These are phyloP conservation scores for Globisporangium perplexum DNA, from an alignment of 352 stramenopile species.

Conservation along the genomic window DNA sequence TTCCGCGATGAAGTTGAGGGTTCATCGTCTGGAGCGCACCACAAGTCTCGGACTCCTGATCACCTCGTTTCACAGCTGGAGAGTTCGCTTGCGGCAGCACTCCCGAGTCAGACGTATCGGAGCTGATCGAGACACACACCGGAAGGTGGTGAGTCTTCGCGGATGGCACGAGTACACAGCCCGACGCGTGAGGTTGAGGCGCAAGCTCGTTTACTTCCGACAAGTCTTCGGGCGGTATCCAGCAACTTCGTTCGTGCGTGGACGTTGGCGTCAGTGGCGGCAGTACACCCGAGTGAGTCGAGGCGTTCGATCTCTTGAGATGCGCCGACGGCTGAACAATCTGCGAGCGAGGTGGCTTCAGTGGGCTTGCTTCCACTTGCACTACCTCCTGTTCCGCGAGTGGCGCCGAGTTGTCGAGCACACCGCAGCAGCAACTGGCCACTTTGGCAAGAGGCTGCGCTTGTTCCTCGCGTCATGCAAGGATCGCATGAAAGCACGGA, in stretches of 20 bases:
- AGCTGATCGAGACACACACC: neutral
- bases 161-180: constrained; percentile 14
- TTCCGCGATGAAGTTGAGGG: neutral
- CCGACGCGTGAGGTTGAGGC: constrained; percentile 13
- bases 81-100: constrained; percentile 1
- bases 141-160: constrained; percentile 3
- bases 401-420: constrained; percentile 15
- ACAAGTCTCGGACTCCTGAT: neutral
- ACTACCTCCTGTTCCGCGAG: constrained; percentile 13
- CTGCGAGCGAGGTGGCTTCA: constrained; percentile 13
- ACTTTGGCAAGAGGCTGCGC: constrained; percentile 27
- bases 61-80: constrained; percentile 4
- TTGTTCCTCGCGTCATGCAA: constrained; percentile 15
- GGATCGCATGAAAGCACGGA: neutral
- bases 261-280: constrained; percentile 30
- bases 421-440: constrained; percentile 11
- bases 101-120: neutral
- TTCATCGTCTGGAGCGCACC: neutral
- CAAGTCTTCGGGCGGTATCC: constrained; percentile 30
- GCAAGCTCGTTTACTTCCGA: constrained; percentile 33
- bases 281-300: neutral
- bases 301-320: constrained; percentile 5
- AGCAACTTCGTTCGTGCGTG: constrained; percentile 16
- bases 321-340: constrained; percentile 1
- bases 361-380: constrained; percentile 24